Percentiles rank a stretch among this genome's conserved stretches.
Evolutionary conservation across 176 grass and related monocot species (phyloP).

Genomic region (Tillandsia leiboldiana): DNA sequence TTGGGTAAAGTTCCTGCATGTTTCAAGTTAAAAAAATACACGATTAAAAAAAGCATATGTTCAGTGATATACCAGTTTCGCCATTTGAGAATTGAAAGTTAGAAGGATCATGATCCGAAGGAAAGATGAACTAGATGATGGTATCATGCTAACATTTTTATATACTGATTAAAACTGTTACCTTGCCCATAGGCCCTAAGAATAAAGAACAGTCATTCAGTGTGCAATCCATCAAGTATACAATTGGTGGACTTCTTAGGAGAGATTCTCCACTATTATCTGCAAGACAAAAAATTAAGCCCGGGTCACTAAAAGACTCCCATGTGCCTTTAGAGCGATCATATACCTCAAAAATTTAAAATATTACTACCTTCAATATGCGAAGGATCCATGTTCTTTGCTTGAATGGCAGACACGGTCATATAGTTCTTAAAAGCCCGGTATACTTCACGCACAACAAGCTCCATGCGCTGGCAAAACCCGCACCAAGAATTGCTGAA

Average conservation of each 20-base stretch:
- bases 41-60: slow-evolving; percentile 15
- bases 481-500: slow-evolving; percentile 97
- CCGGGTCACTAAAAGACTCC: not conserved
- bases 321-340: not conserved
- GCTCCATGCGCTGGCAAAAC: slow-evolving; percentile 77
- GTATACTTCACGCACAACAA: slow-evolving; percentile 75
- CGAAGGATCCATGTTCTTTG: slow-evolving; percentile 28
- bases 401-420: slow-evolving; percentile 26
- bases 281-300: slow-evolving; percentile 32
- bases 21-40: slow-evolving; percentile 20
- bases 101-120: too few species aligned
- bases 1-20: slow-evolving; percentile 75
- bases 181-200: slow-evolving; percentile 52
- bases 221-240: slow-evolving; percentile 82
- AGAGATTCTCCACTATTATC: slow-evolving; percentile 32
- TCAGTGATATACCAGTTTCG: not conserved
- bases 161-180: slow-evolving; percentile 13
- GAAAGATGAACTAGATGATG: too few species aligned
- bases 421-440: slow-evolving; percentile 55
- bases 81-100: too few species aligned
- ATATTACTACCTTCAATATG: slow-evolving; percentile 48
- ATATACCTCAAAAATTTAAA: not conserved
- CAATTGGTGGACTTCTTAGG: slow-evolving; percentile 42
- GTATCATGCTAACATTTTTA: not conserved
- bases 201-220: slow-evolving; percentile 65